A percentile compares a stretch with the other conserved stretches of the same genome.
Conservation (phyloP, 1,284 basidiomycete species). For the Ceratobasidium sp. region DNA sequence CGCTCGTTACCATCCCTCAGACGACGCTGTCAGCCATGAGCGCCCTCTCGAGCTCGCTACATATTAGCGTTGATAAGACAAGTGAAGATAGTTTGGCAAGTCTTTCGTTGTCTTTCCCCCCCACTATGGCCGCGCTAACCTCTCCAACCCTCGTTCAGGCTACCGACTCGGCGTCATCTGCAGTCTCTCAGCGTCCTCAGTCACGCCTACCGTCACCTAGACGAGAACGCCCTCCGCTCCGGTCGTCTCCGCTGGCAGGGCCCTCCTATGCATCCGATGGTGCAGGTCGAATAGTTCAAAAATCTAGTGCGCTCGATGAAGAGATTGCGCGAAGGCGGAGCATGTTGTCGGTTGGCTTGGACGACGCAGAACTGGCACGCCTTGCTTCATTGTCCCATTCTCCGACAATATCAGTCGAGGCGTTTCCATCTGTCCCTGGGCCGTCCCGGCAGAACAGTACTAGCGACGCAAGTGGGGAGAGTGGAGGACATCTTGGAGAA, state of each 20-base stretch:
- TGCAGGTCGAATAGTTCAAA: slow-evolving; percentile 17
- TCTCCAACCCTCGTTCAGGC: too few species aligned
- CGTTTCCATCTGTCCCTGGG: neutral
- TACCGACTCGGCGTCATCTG: neutral
- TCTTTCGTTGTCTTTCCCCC: neutral
- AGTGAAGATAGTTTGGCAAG: neutral
- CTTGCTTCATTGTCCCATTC: slow-evolving; percentile 16
- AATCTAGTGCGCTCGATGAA: slow-evolving; percentile 29
- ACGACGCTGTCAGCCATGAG: neutral
- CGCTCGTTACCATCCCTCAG: neutral
- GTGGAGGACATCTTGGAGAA: neutral
- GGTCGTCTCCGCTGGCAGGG: slow-evolving; percentile 39
- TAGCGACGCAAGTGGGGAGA: neutral
- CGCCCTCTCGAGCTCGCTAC: neutral
- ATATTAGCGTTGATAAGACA: neutral
- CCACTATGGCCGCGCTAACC: neutral
- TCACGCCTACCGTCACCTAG: slow-evolving; percentile 13
- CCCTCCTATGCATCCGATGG: slow-evolving; percentile 31
- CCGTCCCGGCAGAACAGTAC: slow-evolving; percentile 23
- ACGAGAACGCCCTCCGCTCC: slow-evolving; percentile 29
- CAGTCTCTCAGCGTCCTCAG: neutral
- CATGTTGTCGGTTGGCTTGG: neutral
- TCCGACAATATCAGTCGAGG: neutral
- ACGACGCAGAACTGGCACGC: slow-evolving; percentile 22
- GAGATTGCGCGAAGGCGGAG: slow-evolving; percentile 28